Conservation (phyloP, 129 eudicot species). For the Logfia minima region DNA sequence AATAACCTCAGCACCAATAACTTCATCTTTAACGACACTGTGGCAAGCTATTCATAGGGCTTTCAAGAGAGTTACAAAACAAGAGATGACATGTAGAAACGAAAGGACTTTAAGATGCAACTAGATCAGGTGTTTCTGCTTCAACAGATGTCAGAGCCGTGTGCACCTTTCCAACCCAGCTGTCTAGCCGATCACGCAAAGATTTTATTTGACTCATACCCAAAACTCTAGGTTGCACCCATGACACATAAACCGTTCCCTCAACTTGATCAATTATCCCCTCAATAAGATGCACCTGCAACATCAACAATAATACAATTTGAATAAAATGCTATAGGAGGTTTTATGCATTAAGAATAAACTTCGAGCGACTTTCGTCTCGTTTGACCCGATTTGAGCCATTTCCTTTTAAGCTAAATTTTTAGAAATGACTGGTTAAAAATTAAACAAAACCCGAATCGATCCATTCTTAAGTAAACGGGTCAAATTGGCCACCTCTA, state of each 20-base stretch:
- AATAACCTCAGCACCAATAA: constrained; percentile 15
- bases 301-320: not conserved
- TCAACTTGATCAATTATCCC: constrained; percentile 95
- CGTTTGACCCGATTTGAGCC: not conserved
- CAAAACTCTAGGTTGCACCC: constrained; percentile 97
- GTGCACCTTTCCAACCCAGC: constrained; percentile 88
- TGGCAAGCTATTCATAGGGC: constrained; percentile 22
- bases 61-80: constrained; percentile 37
- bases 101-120: constrained; percentile 51
- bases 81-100: not conserved
- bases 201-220: constrained; percentile 83
- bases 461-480: not conserved
- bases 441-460: not conserved
- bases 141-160: constrained; percentile 90
- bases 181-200: constrained; percentile 79
- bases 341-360: not conserved
- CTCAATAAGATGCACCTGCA: constrained; percentile 91
- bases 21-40: constrained; percentile 15
- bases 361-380: not conserved
- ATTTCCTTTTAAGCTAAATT: too few species aligned
- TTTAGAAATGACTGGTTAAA: not conserved
- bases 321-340: not conserved
- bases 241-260: constrained; percentile 82
- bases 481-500: not conserved
- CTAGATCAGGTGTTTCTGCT: constrained; percentile 93